Conservation (phyloP, 2,329 filamentous ascomycete genomes). For the Sporothrix globosa region DNA sequence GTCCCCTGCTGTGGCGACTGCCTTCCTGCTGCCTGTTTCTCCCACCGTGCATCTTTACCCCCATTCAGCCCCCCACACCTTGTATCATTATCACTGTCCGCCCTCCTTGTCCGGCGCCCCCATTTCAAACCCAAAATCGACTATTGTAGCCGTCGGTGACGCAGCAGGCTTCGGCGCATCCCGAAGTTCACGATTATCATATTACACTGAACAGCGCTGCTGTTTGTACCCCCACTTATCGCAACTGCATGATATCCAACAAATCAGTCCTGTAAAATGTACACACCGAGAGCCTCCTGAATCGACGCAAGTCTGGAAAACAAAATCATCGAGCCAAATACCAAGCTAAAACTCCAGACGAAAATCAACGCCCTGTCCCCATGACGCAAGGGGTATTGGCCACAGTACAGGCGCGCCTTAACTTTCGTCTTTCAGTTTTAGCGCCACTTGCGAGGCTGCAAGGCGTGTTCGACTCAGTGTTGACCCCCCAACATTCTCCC, state of each 20-base stretch:
- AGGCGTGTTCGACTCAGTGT: background rate
- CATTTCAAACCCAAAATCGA: too few relatives aligned
- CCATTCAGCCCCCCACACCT: slow-evolving; percentile 2
- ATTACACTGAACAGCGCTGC: background rate
- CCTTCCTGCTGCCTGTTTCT: background rate
- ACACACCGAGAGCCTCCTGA: background rate
- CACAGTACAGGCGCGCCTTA: background rate
- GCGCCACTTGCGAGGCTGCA: slow-evolving; percentile 2
- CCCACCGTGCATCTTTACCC: slow-evolving; percentile 7
- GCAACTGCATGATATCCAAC: background rate
- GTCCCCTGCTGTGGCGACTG: background rate
- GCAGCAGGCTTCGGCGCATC: slow-evolving; percentile 2
- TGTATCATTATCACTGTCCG: background rate
- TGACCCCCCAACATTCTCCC: background rate
- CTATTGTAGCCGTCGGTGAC: slow-evolving; percentile 9
- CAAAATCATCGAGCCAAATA: background rate
- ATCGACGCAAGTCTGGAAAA: background rate
- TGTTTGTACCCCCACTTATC: background rate
- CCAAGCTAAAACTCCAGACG: background rate
- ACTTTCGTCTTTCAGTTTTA: background rate
- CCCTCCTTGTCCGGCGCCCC: background rate
- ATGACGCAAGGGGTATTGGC: background rate
- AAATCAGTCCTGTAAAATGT: background rate
- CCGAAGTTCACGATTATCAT: background rate
- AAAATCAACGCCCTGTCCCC: background rate